Conservation (phyloP, 1,284 basidiomycete genomes). For the Sporisorium exsertum region DNA sequence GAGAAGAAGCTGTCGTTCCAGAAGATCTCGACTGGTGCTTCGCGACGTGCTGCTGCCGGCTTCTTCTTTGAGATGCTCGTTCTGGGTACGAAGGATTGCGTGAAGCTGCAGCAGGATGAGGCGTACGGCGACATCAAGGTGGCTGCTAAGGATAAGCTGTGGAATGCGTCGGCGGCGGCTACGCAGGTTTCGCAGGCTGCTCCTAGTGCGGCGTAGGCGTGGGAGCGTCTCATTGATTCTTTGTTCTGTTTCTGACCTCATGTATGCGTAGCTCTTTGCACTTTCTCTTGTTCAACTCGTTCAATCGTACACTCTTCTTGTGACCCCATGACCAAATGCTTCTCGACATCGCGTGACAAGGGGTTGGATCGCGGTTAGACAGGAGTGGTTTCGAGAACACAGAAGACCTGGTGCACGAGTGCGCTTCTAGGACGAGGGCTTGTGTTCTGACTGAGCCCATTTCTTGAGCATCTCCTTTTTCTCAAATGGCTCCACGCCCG, state of each 20-base stretch:
- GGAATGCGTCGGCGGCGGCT: constrained; percentile 45
- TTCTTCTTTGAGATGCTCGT: constrained; percentile 99
- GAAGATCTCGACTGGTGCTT: constrained; percentile 81
- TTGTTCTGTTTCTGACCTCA: constrained; percentile 4
- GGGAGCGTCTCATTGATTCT: neutral
- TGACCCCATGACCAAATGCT: neutral
- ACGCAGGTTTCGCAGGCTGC: constrained; percentile 12
- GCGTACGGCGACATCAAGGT: constrained; percentile 88
- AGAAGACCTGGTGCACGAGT: too few species aligned
- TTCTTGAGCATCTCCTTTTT: constrained; percentile 51
- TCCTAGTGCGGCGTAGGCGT: constrained; percentile 8
- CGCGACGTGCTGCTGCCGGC: constrained; percentile 87
- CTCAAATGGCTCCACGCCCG: constrained; percentile 77
- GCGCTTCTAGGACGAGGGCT: neutral
- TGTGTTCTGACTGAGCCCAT: constrained; percentile 30
- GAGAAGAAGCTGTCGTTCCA: constrained; percentile 78
- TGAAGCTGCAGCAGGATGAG: constrained; percentile 79
- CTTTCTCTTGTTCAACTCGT: neutral
- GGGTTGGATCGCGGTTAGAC: neutral
- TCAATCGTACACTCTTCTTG: neutral
- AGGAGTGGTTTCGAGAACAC: neutral
- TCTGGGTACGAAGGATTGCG: constrained; percentile 88
- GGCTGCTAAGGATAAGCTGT: constrained; percentile 81
- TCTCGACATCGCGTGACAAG: neutral
- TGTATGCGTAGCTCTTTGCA: constrained; percentile 21